Base-by-base conservation (phyloP, 768 basidiomycete genomes). In the Hysterangium stoloniferum region DNA sequence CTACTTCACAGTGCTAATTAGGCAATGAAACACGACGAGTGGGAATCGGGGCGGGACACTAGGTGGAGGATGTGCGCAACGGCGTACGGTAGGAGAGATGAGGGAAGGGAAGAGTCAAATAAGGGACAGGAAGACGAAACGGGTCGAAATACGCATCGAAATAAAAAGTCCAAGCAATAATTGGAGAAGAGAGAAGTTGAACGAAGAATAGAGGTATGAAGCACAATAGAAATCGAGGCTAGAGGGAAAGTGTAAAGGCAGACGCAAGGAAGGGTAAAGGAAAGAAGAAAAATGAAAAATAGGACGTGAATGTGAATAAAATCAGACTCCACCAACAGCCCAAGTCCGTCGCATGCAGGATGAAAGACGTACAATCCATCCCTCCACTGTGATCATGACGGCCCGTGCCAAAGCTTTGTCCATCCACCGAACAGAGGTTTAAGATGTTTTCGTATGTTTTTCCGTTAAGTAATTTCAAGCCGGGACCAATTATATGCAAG, bases 311-410 rank as follows among this genome's bases (percentile, higher is more conserved):
- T 45, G 34, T 36, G 52, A 49, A 42, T 48, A 40, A 49, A 41
- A 49, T 49, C 27, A 34, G 42, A 49, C 49, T 33, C 49, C 51
- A 54, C 49, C 48, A 49, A 29, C 37, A 51, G 53, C 36, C 48
- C 48, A 49, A 43, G 43, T 38, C 42, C 34, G 33, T 17, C 35
- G 27, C 36, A 49, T 22, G 38, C 28, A 20, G 24, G 28, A 50
- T 27, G n/a, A 25, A 36, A 11, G 31, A 19, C n/a, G 28, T 47
- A 36, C 19, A 41, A 33, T 29, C n/a, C 24, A 19, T 9, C 47
- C 13, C 19, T 34, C 22, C 33, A 20, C 35, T 11, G 22, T 22
- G 37, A 48, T 36, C 37, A 17, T 22, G 47, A 33, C 28, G 28
- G 32, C 48, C 40, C 49, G 40, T 27, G 49, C 44, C 36, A 29